phyloP scores from a whole-genome alignment of 148 eudicot genomes.

The Fagopyrum esculentum region DNA sequence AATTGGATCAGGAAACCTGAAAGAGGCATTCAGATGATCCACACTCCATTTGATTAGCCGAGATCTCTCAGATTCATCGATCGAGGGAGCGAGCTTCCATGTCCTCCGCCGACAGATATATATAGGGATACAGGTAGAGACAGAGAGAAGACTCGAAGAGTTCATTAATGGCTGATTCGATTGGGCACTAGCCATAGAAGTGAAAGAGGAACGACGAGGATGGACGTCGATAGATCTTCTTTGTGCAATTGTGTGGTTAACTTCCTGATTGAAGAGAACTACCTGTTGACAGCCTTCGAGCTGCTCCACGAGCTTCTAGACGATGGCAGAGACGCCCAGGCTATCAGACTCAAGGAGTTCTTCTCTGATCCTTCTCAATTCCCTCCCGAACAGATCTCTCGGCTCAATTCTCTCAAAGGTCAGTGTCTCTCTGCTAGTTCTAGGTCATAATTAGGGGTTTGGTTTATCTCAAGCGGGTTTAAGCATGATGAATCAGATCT shows the following conservation, averaged over 20 bases:
- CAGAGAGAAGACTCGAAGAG: neutral
- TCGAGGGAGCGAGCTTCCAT: neutral
- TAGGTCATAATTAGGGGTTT: neutral
- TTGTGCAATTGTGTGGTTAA: conserved; percentile 98
- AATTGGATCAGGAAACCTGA: too few species aligned
- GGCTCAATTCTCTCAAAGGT: conserved; percentile 92
- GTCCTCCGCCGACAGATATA: neutral
- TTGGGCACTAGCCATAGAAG: neutral
- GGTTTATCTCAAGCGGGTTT: neutral
- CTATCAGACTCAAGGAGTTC: conserved; percentile 87
- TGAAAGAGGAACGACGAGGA: conserved; percentile 11
- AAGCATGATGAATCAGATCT: neutral
- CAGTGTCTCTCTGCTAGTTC: too few species aligned
- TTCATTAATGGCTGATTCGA: conserved; percentile 1
- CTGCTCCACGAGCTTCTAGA: conserved; percentile 98
- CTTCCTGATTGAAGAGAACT: conserved; percentile 88
- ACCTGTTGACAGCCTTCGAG: conserved; percentile 87
- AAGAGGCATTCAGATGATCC: neutral
- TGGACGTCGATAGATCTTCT: conserved; percentile 98
- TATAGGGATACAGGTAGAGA: neutral
- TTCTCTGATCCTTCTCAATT: conserved; percentile 82
- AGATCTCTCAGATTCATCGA: neutral
- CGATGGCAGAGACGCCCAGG: conserved; percentile 93
- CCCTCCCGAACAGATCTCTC: conserved; percentile 95
- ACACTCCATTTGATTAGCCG: neutral